Percentiles rank a stretch among this genome's conserved stretches.
phyloP scores from a whole-genome alignment of 495 filamentous ascomycete genomes.

The Xylaria longipes region DNA sequence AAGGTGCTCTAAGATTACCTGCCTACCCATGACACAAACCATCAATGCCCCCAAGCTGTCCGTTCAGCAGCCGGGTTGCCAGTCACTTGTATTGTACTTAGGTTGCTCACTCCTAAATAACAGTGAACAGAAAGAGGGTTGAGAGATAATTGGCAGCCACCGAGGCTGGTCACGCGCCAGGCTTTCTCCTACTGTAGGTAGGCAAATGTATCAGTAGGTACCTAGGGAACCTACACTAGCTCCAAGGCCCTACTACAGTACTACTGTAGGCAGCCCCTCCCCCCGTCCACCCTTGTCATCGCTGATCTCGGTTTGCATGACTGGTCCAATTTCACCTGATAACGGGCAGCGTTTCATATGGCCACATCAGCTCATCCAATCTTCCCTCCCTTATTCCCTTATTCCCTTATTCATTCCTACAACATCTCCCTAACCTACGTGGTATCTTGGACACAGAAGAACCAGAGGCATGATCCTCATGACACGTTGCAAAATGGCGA shows the following conservation, averaged over 20 bases:
- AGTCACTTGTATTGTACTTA: background rate
- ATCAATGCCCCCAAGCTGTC: background rate
- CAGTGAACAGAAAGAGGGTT: background rate
- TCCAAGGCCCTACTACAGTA: constrained; percentile 1
- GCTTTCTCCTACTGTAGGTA: background rate
- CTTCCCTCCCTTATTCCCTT: no score
- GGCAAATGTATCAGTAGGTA: background rate
- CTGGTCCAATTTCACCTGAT: constrained; percentile 21
- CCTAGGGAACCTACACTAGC: background rate
- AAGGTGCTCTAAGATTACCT: background rate
- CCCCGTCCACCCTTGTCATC: constrained; percentile 5
- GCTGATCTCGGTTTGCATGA: constrained; percentile 7
- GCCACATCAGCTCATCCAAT: constrained; percentile 21
- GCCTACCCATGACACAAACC: constrained; percentile 4
- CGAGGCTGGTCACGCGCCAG: background rate
- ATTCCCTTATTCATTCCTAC: background rate
- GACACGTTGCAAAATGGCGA: constrained; percentile 1
- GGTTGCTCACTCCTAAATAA: background rate
- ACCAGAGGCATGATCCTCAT: background rate
- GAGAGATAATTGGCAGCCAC: background rate
- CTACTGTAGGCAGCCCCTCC: background rate
- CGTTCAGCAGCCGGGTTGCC: background rate
- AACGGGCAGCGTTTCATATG: constrained; percentile 21
- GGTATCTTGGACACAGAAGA: background rate
- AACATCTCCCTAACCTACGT: background rate